Evolutionary conservation across 192 early-diverging fungal species (phyloP).

Genomic region (Anaeromyces robustus): DNA sequence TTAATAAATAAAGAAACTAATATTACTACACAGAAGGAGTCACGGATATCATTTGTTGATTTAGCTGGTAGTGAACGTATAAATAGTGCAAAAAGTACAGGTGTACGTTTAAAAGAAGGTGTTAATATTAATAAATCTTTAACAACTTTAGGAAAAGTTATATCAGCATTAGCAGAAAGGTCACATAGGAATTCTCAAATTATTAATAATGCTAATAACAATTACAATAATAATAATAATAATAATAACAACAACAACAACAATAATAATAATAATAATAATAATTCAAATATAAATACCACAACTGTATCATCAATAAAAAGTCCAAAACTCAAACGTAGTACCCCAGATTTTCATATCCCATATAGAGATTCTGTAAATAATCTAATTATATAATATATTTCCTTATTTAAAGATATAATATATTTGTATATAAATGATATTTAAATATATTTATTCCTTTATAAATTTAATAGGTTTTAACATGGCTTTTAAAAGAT

Average conservation of each 20-base stretch:
- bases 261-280: too few species aligned
- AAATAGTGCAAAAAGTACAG: slow-evolving; percentile 68
- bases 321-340: slow-evolving; percentile 3
- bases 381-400: too few species aligned
- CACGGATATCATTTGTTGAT: slow-evolving; percentile 77
- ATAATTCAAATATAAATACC: too few species aligned
- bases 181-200: slow-evolving; percentile 15
- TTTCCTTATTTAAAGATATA: too few species aligned
- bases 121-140: slow-evolving; percentile 90
- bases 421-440: too few species aligned
- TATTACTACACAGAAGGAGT: slow-evolving; percentile 53
- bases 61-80: slow-evolving; percentile 88
- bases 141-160: slow-evolving; percentile 85
- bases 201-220: too few species aligned
- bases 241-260: too few species aligned
- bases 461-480: too few species aligned
- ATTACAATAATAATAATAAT: too few species aligned
- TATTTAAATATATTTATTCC: too few species aligned
- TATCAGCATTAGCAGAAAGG: slow-evolving; percentile 68
- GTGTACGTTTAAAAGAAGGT: slow-evolving; percentile 72
- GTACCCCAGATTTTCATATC: slow-evolving; percentile 32
- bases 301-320: neutral
- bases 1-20: slow-evolving; percentile 24
- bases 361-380: slow-evolving; percentile 93
- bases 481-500: slow-evolving; percentile 73